A percentile compares a stretch with the other conserved stretches of the same genome.
Conservation (phyloP, 768 basidiomycete genomes). For the Tylopilus plumbeoviolaceoides region DNA sequence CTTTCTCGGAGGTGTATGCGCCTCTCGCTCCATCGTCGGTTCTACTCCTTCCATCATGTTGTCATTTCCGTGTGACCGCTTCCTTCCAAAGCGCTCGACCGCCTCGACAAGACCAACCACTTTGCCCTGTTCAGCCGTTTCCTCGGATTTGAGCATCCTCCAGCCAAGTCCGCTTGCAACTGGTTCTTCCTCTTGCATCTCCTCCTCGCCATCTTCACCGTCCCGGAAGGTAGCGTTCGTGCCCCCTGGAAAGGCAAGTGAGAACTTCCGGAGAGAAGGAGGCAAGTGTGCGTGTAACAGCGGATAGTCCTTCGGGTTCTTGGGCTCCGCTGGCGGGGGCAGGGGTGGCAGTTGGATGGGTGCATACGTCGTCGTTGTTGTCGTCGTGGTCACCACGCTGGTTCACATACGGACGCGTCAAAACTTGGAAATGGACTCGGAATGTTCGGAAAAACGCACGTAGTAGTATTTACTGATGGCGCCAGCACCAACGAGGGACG, state of each 20-base stretch:
- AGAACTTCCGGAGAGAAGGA: constrained; percentile 65
- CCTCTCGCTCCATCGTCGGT: constrained; percentile 43
- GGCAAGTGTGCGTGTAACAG: constrained; percentile 75
- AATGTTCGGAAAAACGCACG: constrained; percentile 43
- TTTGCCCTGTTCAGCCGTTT: constrained; percentile 43
- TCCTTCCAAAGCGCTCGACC: constrained; percentile 72
- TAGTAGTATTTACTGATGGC: constrained; percentile 82
- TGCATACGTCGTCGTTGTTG: constrained; percentile 84
- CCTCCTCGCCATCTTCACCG: constrained; percentile 56
- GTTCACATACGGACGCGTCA: constrained; percentile 23
- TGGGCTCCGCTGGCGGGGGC: constrained; percentile 65
- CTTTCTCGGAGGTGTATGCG: constrained; percentile 62
- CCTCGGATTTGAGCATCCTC: constrained; percentile 70
- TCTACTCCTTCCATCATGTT: constrained; percentile 75
- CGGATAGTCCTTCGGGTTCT: constrained; percentile 78
- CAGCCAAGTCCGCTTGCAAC: constrained; percentile 65
- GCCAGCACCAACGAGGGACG: constrained; percentile 70
- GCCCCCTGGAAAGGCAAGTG: constrained; percentile 78
- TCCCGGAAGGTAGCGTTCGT: constrained; percentile 76
- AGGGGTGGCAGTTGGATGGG: constrained; percentile 79
- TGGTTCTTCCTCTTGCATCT: constrained; percentile 71
- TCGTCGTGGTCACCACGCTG: constrained; percentile 89
- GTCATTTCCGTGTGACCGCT: constrained; percentile 51
- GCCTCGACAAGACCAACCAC: constrained; percentile 72
- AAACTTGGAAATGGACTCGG: constrained; percentile 1